Conservation (phyloP, 345 rosid species). For the Diplotaxis tenuifolia region DNA sequence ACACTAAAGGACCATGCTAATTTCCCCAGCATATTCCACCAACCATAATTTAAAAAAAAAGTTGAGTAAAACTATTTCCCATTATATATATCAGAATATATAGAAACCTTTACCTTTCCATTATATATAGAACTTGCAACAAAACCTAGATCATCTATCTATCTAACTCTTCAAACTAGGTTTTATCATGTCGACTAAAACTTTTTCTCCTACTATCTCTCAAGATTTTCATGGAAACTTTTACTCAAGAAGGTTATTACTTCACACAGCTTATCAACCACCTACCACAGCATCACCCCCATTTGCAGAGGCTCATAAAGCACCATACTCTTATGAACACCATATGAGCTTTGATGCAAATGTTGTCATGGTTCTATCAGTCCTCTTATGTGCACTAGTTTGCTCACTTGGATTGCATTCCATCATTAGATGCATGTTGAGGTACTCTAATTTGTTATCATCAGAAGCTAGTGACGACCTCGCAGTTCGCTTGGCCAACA, state of each 20-base stretch:
- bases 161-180: slow-evolving; percentile 29
- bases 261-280: slow-evolving; percentile 25
- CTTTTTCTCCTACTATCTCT: slow-evolving; percentile 5
- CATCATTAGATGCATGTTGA: slow-evolving; percentile 63
- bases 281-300: slow-evolving; percentile 41
- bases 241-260: slow-evolving; percentile 35
- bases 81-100: neutral
- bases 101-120: slow-evolving; percentile 30
- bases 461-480: slow-evolving; percentile 33
- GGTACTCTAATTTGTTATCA: slow-evolving; percentile 48
- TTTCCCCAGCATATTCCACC: slow-evolving; percentile 31
- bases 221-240: slow-evolving; percentile 24
- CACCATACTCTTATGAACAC: slow-evolving; percentile 36
- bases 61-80: slow-evolving; percentile 9
- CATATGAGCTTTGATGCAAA: slow-evolving; percentile 64
- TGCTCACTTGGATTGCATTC: slow-evolving; percentile 79
- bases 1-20: slow-evolving; percentile 18
- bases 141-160: slow-evolving; percentile 25
- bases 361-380: slow-evolving; percentile 73
- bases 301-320: slow-evolving; percentile 29
- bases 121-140: slow-evolving; percentile 32
- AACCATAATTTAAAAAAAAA: slow-evolving; percentile 31
- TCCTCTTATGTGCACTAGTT: slow-evolving; percentile 76
- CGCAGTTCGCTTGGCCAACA: slow-evolving; percentile 53
- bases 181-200: slow-evolving; percentile 29